Percentiles rank a stretch among this genome's conserved stretches.
phyloP scores from a whole-genome alignment of 108 stramenopile species.

The Asterionellopsis glacialis region DNA sequence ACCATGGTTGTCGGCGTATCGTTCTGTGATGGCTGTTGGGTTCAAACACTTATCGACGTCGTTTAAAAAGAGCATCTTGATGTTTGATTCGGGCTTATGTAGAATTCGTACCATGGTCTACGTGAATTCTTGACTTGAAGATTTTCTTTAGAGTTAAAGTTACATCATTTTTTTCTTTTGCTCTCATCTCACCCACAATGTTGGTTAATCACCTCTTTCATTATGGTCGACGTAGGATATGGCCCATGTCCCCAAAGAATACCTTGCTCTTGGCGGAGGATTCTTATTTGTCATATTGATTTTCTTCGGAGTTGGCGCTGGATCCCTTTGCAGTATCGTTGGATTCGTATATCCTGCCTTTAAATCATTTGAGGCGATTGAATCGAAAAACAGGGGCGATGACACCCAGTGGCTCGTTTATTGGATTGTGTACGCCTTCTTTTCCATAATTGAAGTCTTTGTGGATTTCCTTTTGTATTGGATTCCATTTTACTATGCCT shows the following conservation, averaged over 20 bases:
- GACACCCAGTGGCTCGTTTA: conserved; percentile 95
- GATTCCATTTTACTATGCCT: conserved; percentile 94
- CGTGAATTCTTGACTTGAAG: not conserved
- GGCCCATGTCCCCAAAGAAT: conserved; percentile 79
- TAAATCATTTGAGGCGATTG: conserved; percentile 85
- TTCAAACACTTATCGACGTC: not conserved
- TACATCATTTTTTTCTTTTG: conserved; percentile 1
- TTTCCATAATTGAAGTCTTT: conserved; percentile 89
- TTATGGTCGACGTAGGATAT: conserved; percentile 34
- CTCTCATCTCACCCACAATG: not conserved
- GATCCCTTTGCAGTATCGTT: conserved; percentile 65
- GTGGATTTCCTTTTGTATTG: conserved; percentile 78
- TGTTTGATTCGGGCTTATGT: not conserved
- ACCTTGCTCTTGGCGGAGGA: conserved; percentile 43
- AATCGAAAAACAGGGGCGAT: conserved; percentile 67
- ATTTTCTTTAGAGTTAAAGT: too few relatives aligned
- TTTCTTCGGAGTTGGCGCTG: conserved; percentile 71
- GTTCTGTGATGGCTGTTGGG: not conserved
- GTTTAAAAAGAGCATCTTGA: not conserved
- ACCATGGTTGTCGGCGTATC: not conserved
- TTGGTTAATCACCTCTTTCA: too few relatives aligned
- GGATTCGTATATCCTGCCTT: conserved; percentile 92
- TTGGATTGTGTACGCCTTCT: conserved; percentile 93
- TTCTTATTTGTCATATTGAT: conserved; percentile 42
- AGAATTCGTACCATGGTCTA: not conserved